Conservation (phyloP, 148 eudicot species). For the Nepenthes gracilis region DNA sequence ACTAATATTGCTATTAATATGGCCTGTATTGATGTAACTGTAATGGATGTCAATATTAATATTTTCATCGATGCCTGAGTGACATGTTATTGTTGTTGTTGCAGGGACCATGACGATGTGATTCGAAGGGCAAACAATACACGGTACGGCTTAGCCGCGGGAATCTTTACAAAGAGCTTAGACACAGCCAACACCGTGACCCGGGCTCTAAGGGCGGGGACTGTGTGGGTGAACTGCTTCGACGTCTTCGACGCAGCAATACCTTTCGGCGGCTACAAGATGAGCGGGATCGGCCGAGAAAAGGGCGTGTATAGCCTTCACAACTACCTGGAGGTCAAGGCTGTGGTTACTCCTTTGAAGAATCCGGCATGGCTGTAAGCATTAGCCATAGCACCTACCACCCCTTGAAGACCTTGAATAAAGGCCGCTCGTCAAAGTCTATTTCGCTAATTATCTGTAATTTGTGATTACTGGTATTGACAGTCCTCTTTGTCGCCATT, state of each 20-base stretch:
- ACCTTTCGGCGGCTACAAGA: conserved; percentile 90
- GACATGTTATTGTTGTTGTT: background rate
- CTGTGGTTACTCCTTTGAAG: conserved; percentile 70
- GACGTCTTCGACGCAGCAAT: conserved; percentile 88
- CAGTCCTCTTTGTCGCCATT: too few relatives aligned
- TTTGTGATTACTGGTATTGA: too few relatives aligned
- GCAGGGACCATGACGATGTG: conserved; percentile 70
- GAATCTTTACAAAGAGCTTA: conserved; percentile 64
- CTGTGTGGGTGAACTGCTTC: conserved; percentile 91
- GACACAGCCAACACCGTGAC: conserved; percentile 78
- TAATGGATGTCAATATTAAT: too few relatives aligned
- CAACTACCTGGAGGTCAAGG: conserved; percentile 82
- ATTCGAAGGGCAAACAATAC: conserved; percentile 70
- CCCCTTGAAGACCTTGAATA: too few relatives aligned
- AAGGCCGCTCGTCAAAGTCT: too few relatives aligned
- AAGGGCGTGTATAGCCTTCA: conserved; percentile 75
- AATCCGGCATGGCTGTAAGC: conserved; percentile 74
- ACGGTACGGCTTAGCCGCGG: conserved; percentile 80
- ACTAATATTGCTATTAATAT: too few relatives aligned
- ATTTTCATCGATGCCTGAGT: background rate
- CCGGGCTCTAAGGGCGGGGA: conserved; percentile 69
- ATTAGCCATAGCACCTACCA: too few relatives aligned
- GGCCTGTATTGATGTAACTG: too few relatives aligned
- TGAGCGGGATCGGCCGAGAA: conserved; percentile 95
- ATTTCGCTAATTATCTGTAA: too few relatives aligned